Base-by-base conservation (phyloP, 176 grass and related monocot species). In the Otatea glauca region DNA sequence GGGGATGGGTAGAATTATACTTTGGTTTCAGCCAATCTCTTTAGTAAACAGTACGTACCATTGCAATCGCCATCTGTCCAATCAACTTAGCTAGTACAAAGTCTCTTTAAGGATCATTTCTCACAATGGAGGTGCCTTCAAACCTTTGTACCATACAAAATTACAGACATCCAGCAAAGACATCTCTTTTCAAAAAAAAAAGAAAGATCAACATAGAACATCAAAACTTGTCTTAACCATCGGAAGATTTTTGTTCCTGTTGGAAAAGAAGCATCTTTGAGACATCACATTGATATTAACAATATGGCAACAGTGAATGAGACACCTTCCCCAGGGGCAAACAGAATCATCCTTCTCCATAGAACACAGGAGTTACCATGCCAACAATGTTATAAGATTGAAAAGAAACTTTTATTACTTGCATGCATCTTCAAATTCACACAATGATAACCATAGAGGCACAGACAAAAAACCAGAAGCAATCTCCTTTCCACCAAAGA, bases 371-470 rank as follows among this genome's bases (percentile, higher is more conserved):
- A 49, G 16, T 15, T 51, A 67, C 11, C 55, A 72, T 78, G 60
- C 63, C 4, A 50, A 65, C 45, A 72, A 16, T 72, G 60, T 65
- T 53, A 77, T 42, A 14, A 77, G 56, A 34, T 83, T 34, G 62
- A 81, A 29, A 69, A 24, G 10, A 38, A 75, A 75, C 16, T 16
- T 44, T 74, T 17, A 17, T 37, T 54, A 18, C 64, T 65, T 77
- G 58, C 48, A 25, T 6, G 14, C 18, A 81, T 59, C 21, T 47
- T 39, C 1, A 38, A 17, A 76, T 71, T 62, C 12, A 61, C 9
- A 70, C 18, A 1, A 38, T 49, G 10, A 51, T 75, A 49, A 81
- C 48, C 42, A 70, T 82, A 51, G 3, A 87, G 51, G n/a, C 1
- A 53, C 50, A 2, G 50, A 53, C 13, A 43, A 20, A 54, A 20